These are phyloP conservation scores for Capronia epimyces DNA, from an alignment of 2,329 filamentous ascomycete species.

Conservation along the genomic window DNA sequence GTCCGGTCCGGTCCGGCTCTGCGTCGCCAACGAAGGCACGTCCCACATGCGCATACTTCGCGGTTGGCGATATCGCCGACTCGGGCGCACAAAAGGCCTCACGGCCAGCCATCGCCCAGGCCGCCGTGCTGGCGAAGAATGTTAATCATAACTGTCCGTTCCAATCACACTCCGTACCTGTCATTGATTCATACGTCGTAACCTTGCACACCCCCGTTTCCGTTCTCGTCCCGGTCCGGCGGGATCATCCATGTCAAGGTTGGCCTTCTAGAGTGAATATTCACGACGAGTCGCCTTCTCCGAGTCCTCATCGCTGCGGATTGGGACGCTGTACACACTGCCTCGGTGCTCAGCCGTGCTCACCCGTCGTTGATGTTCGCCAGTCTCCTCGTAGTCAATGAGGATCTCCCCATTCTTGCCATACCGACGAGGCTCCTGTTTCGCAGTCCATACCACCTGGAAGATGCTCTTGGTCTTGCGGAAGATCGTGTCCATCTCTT, in stretches of 20 bases:
- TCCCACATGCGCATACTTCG: no score
- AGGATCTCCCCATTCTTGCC: slow-evolving; percentile 55
- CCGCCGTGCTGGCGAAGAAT: no score
- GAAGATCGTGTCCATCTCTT: slow-evolving; percentile 67
- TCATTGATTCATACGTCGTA: no score
- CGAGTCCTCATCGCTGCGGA: neutral
- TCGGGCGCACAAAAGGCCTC: no score
- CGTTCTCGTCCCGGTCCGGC: neutral
- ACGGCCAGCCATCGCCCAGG: no score
- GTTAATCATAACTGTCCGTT: no score
- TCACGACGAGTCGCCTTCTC: slow-evolving; percentile 11
- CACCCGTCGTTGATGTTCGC: slow-evolving; percentile 37
- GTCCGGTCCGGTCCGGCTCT: no score
- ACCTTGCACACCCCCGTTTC: neutral
- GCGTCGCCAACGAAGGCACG: no score
- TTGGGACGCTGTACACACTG: slow-evolving; percentile 10
- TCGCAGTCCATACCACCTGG: slow-evolving; percentile 47
- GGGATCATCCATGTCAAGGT: neutral
- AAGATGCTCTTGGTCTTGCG: slow-evolving; percentile 49
- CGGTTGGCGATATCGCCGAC: no score
- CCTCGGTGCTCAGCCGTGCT: slow-evolving; percentile 19
- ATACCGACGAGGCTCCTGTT: slow-evolving; percentile 51
- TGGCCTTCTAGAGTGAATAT: slow-evolving; percentile 1
- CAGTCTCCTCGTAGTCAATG: slow-evolving; percentile 46
- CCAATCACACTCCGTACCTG: no score